Evolutionary conservation across 345 rosid genomes (phyloP), one percentile per base, ranked within the genome.

Genomic region (Populus tremula): DNA sequence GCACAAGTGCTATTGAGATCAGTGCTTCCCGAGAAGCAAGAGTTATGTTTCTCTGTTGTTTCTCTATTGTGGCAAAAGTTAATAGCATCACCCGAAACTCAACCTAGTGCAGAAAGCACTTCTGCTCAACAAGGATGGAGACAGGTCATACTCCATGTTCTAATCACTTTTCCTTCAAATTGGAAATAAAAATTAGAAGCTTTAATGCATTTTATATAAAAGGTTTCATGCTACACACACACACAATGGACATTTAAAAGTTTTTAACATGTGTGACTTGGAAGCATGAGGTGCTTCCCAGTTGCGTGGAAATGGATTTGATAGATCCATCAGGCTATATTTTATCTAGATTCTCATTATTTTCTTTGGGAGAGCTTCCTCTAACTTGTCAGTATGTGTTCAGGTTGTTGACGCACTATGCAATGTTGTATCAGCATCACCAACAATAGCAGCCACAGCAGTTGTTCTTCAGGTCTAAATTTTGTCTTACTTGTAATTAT

Each of bases 61-160:
- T 95, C 98, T 21, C 82, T 95, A 70, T 83, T 95, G 59, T 95
- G 99, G 99, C 97, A 91, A 84, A 95, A 93, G 81, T 81, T 95
- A 82, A 90, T 95, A 67, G 94, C 91, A 64, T 87, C 96, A 27
- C 99, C 99, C 5, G 99, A 95, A 79, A 92, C 89, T 73, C 97
- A 91, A 83, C 98, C 91, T 36, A 86, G 88, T 54, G 93, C 96
- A 0, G 99, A 91, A 88, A 91, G 99, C 87, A 93, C 97, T 68
- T 95, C 99, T 45, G 99, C 99, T 45, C 99, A 90, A 21, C 99
- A 95, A 86, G 99, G 99, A 84, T 95, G 99, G 99, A 88, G 96
- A 92, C 99, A 95, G 98, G 99, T 95, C 84, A 79, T 78, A 74
- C 59, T 73, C 45, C 38, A 63, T 43, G 47, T 64, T 54, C 70